These are phyloP conservation scores for Anthostomella pinea DNA, from an alignment of 2,329 filamentous ascomycete genomes.

Conservation along the genomic window DNA sequence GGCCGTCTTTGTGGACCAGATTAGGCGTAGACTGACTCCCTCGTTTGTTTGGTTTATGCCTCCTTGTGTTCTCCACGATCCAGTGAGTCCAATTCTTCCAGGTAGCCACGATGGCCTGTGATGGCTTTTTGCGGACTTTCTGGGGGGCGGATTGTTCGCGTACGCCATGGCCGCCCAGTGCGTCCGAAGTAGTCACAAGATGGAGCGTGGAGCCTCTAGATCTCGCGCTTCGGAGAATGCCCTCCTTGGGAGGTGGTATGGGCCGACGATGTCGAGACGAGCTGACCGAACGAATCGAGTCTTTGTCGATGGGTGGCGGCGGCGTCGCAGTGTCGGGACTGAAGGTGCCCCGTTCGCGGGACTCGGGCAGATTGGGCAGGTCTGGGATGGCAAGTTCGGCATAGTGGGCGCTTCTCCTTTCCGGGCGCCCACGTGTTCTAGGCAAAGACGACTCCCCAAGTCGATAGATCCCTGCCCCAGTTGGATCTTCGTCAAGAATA, in stretches of 20 bases:
- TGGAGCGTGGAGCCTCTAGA: conserved; percentile 84
- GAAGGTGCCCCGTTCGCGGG: conserved; percentile 41
- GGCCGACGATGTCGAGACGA: conserved; percentile 74
- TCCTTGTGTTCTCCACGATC: conserved; percentile 57
- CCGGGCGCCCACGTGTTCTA: conserved; percentile 70
- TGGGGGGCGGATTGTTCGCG: conserved; percentile 31
- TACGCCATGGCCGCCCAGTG: conserved; percentile 36
- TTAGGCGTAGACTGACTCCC: conserved; percentile 60
- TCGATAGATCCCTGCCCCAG: conserved; percentile 43
- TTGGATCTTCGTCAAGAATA: conserved; percentile 70
- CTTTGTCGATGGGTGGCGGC: conserved; percentile 75
- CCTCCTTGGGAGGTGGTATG: conserved; percentile 83
- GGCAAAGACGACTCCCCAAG: conserved; percentile 50
- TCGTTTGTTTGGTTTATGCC: conserved; percentile 48
- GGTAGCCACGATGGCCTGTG: conserved; percentile 56
- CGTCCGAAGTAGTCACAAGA: conserved; percentile 67
- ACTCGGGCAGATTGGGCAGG: conserved; percentile 73
- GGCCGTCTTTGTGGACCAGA: conserved; percentile 49
- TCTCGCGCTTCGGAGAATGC: conserved; percentile 62
- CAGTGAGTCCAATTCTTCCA: conserved; percentile 65
- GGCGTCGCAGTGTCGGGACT: conserved; percentile 47
- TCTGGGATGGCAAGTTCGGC: conserved; percentile 66
- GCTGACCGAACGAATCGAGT: conserved; percentile 70
- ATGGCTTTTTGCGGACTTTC: conserved; percentile 55
- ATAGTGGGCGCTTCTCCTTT: conserved; percentile 69